Conservation (phyloP, 1,139 yeast species). For the Trichomonascaceae sp. region DNA sequence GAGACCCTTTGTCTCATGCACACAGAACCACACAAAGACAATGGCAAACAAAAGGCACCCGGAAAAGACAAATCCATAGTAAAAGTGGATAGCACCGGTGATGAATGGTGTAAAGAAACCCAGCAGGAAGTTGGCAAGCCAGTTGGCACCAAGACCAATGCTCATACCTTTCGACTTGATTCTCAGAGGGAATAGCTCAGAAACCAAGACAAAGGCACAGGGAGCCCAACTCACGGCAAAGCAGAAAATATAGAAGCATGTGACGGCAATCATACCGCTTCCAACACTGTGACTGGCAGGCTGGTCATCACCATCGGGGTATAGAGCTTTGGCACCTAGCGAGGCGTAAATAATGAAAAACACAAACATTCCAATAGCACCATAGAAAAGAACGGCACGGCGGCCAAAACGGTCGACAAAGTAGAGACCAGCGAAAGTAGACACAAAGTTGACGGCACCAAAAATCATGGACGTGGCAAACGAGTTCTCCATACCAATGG, state of each 20-base stretch:
- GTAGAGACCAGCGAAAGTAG: constrained; percentile 57
- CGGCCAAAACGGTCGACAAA: constrained; percentile 62
- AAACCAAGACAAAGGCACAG: constrained; percentile 62
- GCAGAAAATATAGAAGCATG: constrained; percentile 68
- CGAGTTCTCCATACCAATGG: constrained; percentile 54
- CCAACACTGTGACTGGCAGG: constrained; percentile 37
- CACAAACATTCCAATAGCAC: constrained; percentile 51
- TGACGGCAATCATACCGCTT: constrained; percentile 49
- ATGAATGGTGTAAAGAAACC: constrained; percentile 40
- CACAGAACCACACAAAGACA: constrained; percentile 41
- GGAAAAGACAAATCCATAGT: constrained; percentile 64
- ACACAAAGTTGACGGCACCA: constrained; percentile 67
- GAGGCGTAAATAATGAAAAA: constrained; percentile 57
- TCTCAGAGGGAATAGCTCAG: constrained; percentile 70
- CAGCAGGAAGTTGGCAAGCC: constrained; percentile 62
- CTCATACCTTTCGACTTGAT: constrained; percentile 71
- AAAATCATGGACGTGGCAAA: constrained; percentile 65
- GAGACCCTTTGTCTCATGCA: constrained; percentile 65
- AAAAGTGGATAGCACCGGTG: constrained; percentile 34
- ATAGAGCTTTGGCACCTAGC: constrained; percentile 51
- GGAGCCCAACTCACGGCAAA: constrained; percentile 90
- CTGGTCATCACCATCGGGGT: constrained; percentile 30
- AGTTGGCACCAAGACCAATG: constrained; percentile 55
- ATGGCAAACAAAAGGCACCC: constrained; percentile 47
- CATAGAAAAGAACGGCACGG: constrained; percentile 50